These are phyloP conservation scores for Lentinula edodes DNA, from an alignment of 768 basidiomycete species.

Conservation along the genomic window DNA sequence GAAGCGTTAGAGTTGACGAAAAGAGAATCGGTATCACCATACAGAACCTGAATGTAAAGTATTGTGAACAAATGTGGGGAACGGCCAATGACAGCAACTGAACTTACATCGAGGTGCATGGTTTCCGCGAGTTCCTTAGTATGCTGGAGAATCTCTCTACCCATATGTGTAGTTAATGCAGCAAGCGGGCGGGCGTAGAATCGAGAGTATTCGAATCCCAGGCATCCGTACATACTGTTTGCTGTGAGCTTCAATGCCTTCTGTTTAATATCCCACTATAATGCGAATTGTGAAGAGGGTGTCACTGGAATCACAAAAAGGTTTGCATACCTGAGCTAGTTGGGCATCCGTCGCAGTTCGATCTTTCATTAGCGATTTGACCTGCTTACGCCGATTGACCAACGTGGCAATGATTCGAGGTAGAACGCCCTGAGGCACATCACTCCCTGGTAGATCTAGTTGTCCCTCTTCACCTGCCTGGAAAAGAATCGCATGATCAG, in stretches of 20 bases:
- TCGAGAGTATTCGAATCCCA: conserved; percentile 94
- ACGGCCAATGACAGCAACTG: background rate
- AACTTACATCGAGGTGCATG: conserved; percentile 78
- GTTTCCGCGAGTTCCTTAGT: conserved; percentile 91
- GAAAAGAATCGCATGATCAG: conserved; percentile 4
- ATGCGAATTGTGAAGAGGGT: background rate
- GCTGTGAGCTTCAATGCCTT: conserved; percentile 96
- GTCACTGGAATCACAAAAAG: background rate
- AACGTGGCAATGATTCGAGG: conserved; percentile 97
- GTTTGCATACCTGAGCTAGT: conserved; percentile 63
- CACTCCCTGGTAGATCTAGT: conserved; percentile 77
- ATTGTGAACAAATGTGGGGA: background rate
- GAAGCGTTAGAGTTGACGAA: conserved; percentile 96
- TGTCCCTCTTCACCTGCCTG: conserved; percentile 73
- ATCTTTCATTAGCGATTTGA: conserved; percentile 95
- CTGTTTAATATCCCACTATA: conserved; percentile 94
- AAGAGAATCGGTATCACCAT: conserved; percentile 98
- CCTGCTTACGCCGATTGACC: conserved; percentile 82
- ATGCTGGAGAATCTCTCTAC: conserved; percentile 92
- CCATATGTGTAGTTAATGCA: conserved; percentile 95
- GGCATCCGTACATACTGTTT: conserved; percentile 99
- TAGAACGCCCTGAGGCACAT: conserved; percentile 80
- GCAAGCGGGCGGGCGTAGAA: conserved; percentile 98
- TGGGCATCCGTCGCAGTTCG: conserved; percentile 65
- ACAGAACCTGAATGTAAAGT: conserved; percentile 71